Conservation (phyloP, 139 green algal genomes). For the Desmodesmus armatus region DNA sequence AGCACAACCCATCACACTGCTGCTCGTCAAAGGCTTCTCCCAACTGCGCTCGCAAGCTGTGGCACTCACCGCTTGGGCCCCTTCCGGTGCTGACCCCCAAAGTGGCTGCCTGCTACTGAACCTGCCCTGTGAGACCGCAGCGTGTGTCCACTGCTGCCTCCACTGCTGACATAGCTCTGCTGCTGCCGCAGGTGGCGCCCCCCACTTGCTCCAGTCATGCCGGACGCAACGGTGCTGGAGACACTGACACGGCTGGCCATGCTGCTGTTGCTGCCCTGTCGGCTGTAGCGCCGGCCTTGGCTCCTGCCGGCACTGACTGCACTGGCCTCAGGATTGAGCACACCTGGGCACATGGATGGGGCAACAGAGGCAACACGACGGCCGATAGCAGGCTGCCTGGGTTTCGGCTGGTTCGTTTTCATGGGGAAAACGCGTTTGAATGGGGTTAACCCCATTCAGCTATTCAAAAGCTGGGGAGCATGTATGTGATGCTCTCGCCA, state of each 20-base stretch:
- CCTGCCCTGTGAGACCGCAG: background rate
- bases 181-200: background rate
- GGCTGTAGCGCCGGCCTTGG: background rate
- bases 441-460: no score
- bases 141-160: constrained; percentile 2
- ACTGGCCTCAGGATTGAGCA: background rate
- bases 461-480: no score
- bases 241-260: background rate
- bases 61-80: no score
- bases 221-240: background rate
- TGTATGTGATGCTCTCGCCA: no score
- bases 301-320: constrained; percentile 1
- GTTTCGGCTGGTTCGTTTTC: no score
- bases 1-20: no score
- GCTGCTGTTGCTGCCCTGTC: constrained; percentile 27
- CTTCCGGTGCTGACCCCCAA: no score
- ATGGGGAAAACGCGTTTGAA: no score
- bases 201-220: background rate
- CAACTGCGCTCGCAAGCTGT: no score
- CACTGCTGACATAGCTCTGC: constrained; percentile 6
- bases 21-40: no score
- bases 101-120: background rate
- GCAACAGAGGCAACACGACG: background rate
- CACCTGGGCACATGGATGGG: background rate
- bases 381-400: no score